These are phyloP conservation scores for Uncinocarpus reesii DNA, from an alignment of 2,329 filamentous ascomycete genomes.

Conservation along the genomic window DNA sequence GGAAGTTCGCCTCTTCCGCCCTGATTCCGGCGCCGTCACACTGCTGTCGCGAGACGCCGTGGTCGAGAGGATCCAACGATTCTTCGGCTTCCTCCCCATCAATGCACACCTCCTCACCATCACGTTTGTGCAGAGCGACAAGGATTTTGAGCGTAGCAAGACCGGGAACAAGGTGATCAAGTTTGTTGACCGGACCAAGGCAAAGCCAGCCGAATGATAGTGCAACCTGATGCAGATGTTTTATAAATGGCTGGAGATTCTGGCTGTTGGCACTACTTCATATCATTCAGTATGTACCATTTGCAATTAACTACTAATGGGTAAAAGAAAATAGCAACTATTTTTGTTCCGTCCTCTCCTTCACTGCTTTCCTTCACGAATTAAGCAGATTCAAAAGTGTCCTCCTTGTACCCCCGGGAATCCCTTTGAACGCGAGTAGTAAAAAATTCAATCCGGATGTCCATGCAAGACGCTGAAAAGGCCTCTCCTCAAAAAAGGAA, in stretches of 20 bases:
- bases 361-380: background rate
- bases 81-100: constrained; percentile 9
- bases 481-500: background rate
- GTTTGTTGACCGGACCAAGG: constrained; percentile 17
- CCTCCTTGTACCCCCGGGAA: background rate
- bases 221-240: no score
- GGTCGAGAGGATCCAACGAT: constrained; percentile 1
- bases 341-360: background rate
- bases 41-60: constrained; percentile 5
- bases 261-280: no score
- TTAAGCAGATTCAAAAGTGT: background rate
- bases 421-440: background rate
- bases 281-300: constrained; percentile 3
- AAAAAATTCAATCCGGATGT: background rate
- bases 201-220: no score
- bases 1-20: constrained; percentile 19
- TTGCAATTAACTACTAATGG: constrained; percentile 4
- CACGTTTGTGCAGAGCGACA: constrained; percentile 13
- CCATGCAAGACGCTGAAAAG: background rate
- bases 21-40: background rate
- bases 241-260: no score
- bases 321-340: background rate
- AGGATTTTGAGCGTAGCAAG: constrained; percentile 17
- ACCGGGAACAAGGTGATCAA: constrained; percentile 20
- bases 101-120: constrained; percentile 16